Conservation (phyloP, 495 filamentous ascomycete genomes). For the Xanthoparmelia taractica region DNA sequence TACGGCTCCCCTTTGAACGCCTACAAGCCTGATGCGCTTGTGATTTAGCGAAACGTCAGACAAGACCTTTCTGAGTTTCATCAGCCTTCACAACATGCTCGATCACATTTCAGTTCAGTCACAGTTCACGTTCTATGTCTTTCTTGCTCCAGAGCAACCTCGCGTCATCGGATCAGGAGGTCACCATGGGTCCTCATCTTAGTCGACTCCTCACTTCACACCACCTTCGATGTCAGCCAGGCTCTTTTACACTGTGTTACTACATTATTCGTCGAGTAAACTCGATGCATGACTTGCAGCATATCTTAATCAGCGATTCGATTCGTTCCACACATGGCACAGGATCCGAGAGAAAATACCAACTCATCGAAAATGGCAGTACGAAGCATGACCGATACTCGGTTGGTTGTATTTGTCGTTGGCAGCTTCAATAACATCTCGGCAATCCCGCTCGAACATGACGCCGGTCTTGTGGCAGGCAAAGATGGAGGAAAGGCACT, state of each 20-base stretch:
- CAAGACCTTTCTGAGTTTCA: background rate
- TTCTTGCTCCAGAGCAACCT: background rate
- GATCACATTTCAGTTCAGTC: background rate
- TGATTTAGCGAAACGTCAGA: background rate
- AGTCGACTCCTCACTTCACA: conserved; percentile 1
- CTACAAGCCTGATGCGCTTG: conserved; percentile 6
- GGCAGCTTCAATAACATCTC: background rate
- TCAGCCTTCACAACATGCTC: background rate
- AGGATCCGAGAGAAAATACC: background rate
- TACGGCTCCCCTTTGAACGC: conserved; percentile 18
- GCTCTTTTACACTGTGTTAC: background rate
- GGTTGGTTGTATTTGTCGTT: background rate
- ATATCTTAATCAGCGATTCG: background rate
- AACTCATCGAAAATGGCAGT: background rate
- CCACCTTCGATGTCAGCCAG: background rate
- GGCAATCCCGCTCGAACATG: background rate
- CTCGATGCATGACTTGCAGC: background rate
- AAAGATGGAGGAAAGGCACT: background rate
- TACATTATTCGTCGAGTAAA: background rate
- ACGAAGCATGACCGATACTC: background rate
- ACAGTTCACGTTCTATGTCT: background rate
- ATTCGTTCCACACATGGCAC: background rate
- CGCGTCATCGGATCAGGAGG: background rate
- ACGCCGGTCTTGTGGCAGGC: background rate
- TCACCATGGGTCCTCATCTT: background rate